Evolutionary conservation across 164 flowering plant genomes (phyloP).

Genomic region (Tetrastigma voinierianum): DNA sequence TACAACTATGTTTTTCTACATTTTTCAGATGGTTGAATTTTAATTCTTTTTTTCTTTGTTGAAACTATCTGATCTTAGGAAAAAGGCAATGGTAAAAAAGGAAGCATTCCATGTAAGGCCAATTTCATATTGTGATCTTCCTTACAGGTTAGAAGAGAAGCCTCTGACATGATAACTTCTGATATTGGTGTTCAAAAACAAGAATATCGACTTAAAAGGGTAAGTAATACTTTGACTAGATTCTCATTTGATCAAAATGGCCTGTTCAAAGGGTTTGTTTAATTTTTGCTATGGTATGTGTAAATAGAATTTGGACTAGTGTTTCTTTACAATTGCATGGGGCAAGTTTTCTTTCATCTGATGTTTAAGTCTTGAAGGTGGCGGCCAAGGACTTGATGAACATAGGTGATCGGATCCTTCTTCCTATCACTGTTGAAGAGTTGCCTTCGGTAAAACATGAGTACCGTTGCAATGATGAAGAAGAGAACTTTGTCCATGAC

Average conservation of each 20-base stretch:
- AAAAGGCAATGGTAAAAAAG: not conserved
- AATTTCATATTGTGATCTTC: not conserved
- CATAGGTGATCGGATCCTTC: slow-evolving; percentile 67
- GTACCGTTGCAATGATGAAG: slow-evolving; percentile 46
- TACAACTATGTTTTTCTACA: too few species aligned
- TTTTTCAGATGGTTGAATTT: too few species aligned
- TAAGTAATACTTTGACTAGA: slow-evolving; percentile 19
- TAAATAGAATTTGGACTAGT: too few species aligned
- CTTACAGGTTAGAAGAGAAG: slow-evolving; percentile 72
- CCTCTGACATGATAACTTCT: slow-evolving; percentile 7
- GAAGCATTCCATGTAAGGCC: not conserved
- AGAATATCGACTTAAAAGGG: slow-evolving; percentile 54
- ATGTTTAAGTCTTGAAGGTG: slow-evolving; percentile 45
- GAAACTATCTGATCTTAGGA: too few species aligned
- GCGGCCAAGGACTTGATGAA: slow-evolving; percentile 74
- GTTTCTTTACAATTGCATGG: not conserved
- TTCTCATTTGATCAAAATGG: not conserved
- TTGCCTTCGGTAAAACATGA: slow-evolving; percentile 31
- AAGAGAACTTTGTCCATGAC: slow-evolving; percentile 51
- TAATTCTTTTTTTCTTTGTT: too few species aligned
- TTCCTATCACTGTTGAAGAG: slow-evolving; percentile 63
- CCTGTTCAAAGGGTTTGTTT: not conserved
- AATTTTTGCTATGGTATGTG: too few species aligned
- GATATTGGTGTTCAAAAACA: slow-evolving; percentile 19
- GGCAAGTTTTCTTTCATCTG: not conserved